Percentiles rank a stretch among this genome's conserved stretches.
These are phyloP conservation scores for Populus euphratica DNA, from an alignment of 345 rosid species.

Conservation along the genomic window DNA sequence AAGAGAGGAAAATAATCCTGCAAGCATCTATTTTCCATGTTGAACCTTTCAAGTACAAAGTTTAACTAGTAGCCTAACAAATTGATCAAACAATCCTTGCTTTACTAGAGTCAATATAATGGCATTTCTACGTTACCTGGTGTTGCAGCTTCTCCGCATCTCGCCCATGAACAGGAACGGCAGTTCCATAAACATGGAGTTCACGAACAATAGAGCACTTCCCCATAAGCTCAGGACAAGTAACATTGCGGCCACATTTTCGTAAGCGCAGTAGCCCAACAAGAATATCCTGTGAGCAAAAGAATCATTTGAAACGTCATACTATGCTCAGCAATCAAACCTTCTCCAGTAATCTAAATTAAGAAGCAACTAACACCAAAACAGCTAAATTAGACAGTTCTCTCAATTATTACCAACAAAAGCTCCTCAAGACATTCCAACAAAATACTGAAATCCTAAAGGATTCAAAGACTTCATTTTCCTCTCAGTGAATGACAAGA, in stretches of 20 bases:
- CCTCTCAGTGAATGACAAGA: neutral
- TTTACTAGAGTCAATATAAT: neutral
- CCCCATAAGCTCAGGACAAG: constrained; percentile 86
- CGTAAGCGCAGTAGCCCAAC: constrained; percentile 87
- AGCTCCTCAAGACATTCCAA: neutral
- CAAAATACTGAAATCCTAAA: neutral
- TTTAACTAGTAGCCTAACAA: neutral
- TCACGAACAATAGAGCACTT: constrained; percentile 94
- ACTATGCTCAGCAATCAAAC: neutral
- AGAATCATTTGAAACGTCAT: neutral
- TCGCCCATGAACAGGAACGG: constrained; percentile 98
- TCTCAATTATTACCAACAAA: neutral
- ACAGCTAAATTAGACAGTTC: neutral
- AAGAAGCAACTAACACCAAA: neutral
- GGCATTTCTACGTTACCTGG: constrained; percentile 50
- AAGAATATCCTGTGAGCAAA: constrained; percentile 75
- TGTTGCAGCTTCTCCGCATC: constrained; percentile 96
- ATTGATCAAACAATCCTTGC: neutral
- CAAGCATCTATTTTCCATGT: neutral
- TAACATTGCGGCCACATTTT: constrained; percentile 79
- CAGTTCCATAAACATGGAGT: constrained; percentile 99
- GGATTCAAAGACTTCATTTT: neutral
- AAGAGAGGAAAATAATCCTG: neutral
- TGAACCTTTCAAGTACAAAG: neutral
- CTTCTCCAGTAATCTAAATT: neutral